Evolutionary conservation across 78 protist genomes (phyloP), one percentile per base, ranked within the genome.

Genomic region (Tieghemostelium lacteum): DNA sequence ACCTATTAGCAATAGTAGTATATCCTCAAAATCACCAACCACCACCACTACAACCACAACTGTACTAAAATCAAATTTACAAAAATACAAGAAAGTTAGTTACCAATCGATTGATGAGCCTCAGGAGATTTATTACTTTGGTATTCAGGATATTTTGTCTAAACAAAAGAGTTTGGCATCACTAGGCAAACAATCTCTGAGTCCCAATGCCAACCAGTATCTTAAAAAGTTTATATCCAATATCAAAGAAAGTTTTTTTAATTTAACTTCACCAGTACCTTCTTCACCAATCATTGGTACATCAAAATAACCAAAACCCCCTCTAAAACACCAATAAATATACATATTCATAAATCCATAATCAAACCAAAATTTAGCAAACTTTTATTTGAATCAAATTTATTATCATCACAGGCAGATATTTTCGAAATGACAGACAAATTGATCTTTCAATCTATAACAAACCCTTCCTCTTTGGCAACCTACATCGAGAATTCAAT

Each of bases 41-140:
- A 16, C 29, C 8, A 4, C 8, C 6, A 57, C 14, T 19, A 19
- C 17, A 6, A 7, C 17, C 7, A 5, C 63, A 57, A 57, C 29
- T n/a, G 24, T 5, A 19, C 63, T 16, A 57, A 7, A 7, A 57
- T 19, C 63, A 57, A 16, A 19, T 57, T 5, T 19, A 19, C 10
- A 57, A 16, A 57, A 19, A 19, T 17, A 20, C 14, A 24, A 57
- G n/a, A 64, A 31, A 22, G 40, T 34, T 63, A 55, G 62, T 0
- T 40, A 63, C 54, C 33, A 22, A 33, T 39, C 63, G 22, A 69
- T 36, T 49, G 52, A 40, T 57, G 45, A 57, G 40, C 40, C 24
- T 34, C 28, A 45, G 33, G 87, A 65, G 40, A 55, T 67, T 64
- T 80, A 80, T 55, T 80, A 67, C 28, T 28, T 80, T 58, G 40